Percentiles rank a stretch among this genome's conserved stretches.
phyloP scores from a whole-genome alignment of 352 stramenopile genomes.

The Phytopythium ostracodes region DNA sequence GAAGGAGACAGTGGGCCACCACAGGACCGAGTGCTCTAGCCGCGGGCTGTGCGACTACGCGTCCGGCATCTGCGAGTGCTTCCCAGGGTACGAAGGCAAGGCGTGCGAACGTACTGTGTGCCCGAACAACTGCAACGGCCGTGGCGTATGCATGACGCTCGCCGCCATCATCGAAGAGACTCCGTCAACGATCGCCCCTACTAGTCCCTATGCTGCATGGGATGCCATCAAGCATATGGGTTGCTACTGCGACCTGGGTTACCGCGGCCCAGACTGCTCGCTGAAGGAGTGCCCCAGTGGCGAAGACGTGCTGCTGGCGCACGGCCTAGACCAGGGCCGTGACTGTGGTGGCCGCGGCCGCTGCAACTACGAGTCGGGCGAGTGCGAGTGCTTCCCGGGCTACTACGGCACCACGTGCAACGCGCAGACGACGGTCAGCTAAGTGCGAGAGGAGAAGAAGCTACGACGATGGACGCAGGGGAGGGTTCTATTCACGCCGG shows the following conservation, averaged over 20 bases:
- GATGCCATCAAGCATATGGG: slow-evolving; percentile 92
- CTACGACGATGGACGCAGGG: not conserved
- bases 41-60: slow-evolving; percentile 90
- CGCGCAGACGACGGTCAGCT: slow-evolving; percentile 77
- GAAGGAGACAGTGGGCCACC: slow-evolving; percentile 39
- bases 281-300: slow-evolving; percentile 94
- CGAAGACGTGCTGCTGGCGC: slow-evolving; percentile 85
- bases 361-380: slow-evolving; percentile 92
- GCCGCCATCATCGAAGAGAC: slow-evolving; percentile 62
- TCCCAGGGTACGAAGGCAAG: slow-evolving; percentile 87
- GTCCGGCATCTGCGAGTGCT: slow-evolving; percentile 90
- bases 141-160: slow-evolving; percentile 92
- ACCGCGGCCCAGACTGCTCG: slow-evolving; percentile 93
- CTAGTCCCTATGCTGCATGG: slow-evolving; percentile 68
- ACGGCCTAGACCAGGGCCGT: slow-evolving; percentile 69
- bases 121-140: slow-evolving; percentile 93
- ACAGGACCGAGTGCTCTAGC: slow-evolving; percentile 90
- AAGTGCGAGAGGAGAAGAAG: slow-evolving; percentile 13
- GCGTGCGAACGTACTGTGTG: slow-evolving; percentile 91
- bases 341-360: slow-evolving; percentile 93
- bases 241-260: slow-evolving; percentile 94
- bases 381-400: slow-evolving; percentile 93
- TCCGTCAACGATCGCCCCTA: not conserved
- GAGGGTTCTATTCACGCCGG: not conserved
- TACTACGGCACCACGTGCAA: slow-evolving; percentile 94